A percentile compares a stretch with the other conserved stretches of the same genome.
Conservation (phyloP, 2,329 filamentous ascomycete species). For the Metarhizium sp. region DNA sequence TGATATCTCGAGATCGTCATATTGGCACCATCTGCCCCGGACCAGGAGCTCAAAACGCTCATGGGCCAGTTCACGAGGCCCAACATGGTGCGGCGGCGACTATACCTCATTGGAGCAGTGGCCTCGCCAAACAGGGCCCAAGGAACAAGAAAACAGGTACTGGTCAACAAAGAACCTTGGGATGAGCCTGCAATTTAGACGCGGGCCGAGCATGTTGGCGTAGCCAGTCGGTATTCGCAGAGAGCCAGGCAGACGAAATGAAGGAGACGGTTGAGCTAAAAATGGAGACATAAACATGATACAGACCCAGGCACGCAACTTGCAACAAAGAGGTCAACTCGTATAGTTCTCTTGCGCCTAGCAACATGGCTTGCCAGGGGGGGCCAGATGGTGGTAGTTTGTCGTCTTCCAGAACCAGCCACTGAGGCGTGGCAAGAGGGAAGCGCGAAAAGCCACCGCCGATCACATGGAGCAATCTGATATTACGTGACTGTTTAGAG, state of each 20-base stretch:
- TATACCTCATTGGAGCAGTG: background rate
- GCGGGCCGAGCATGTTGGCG: background rate
- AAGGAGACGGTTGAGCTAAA: background rate
- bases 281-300: background rate
- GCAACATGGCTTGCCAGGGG: too few relatives aligned
- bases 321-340: too few relatives aligned
- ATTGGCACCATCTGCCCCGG: background rate
- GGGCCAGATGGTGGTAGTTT: too few relatives aligned
- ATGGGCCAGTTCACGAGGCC: background rate
- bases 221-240: background rate
- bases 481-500: too few relatives aligned
- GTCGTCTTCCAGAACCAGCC: too few relatives aligned
- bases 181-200: background rate
- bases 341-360: too few relatives aligned
- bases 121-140: background rate
- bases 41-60: background rate
- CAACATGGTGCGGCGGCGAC: background rate
- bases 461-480: too few relatives aligned
- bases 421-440: too few relatives aligned
- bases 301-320: too few relatives aligned
- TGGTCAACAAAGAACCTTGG: background rate
- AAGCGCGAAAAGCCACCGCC: too few relatives aligned
- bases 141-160: background rate
- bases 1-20: background rate
- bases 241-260: background rate